phyloP scores from a whole-genome alignment of 2,329 filamentous ascomycete species.

The Arthrobotrys sinensis region DNA sequence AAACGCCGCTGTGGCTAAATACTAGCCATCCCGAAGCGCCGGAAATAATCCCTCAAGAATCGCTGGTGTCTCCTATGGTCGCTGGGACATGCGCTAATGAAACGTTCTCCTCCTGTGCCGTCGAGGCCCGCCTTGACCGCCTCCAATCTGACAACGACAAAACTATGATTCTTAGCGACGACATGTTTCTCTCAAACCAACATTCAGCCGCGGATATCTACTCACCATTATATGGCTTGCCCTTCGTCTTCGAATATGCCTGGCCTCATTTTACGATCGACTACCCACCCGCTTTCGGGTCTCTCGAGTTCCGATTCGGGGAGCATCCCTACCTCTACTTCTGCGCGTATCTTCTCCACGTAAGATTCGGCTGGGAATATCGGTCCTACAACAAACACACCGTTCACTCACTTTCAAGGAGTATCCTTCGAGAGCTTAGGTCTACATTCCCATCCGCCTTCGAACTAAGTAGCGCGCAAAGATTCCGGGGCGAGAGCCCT shows the following conservation, averaged over 20 bases:
- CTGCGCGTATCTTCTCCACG: slow-evolving; percentile 44
- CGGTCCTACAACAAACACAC: slow-evolving; percentile 54
- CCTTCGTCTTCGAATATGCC: slow-evolving; percentile 43
- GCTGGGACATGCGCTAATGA: slow-evolving; percentile 19
- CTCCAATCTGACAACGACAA: slow-evolving; percentile 36
- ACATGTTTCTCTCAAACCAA: slow-evolving; percentile 53
- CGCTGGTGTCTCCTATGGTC: slow-evolving; percentile 16
- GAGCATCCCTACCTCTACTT: slow-evolving; percentile 48
- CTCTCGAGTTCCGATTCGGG: slow-evolving; percentile 34
- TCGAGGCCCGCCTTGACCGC: slow-evolving; percentile 52
- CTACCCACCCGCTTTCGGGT: slow-evolving; percentile 47
- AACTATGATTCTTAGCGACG: slow-evolving; percentile 35
- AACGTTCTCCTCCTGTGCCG: slow-evolving; percentile 50
- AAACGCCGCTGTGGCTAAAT: slow-evolving; percentile 41
- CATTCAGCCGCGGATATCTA: slow-evolving; percentile 44
- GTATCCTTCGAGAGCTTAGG: slow-evolving; percentile 43
- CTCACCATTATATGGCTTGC: slow-evolving; percentile 41
- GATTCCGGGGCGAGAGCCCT: slow-evolving; percentile 52
- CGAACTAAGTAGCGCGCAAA: slow-evolving; percentile 42
- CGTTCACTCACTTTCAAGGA: slow-evolving; percentile 43
- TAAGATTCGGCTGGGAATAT: slow-evolving; percentile 47
- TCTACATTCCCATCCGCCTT: slow-evolving; percentile 55
- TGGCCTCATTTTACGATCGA: slow-evolving; percentile 40
- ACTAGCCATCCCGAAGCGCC: background rate
- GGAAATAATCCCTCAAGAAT: slow-evolving; percentile 39